phyloP scores from a whole-genome alignment of 108 stramenopile species.

The Skeletonema grethae region DNA sequence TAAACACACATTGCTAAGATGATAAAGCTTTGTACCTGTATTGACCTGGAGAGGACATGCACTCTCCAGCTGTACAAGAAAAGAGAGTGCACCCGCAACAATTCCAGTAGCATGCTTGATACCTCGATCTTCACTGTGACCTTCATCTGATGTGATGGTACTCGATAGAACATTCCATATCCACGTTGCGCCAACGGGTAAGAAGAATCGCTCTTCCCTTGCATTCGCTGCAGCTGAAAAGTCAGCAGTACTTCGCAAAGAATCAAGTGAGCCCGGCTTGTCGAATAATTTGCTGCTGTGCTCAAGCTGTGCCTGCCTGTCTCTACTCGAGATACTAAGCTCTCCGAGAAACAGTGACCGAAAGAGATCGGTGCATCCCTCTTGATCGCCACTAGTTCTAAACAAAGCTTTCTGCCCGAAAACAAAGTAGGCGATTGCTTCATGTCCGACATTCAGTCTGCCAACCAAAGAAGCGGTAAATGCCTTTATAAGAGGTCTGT shows the following conservation, averaged over 20 bases:
- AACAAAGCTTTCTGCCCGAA: constrained; percentile 57
- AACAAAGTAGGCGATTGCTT: constrained; percentile 63
- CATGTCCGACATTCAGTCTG: constrained; percentile 63
- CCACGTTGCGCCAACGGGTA: constrained; percentile 72
- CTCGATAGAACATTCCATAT: constrained; percentile 72
- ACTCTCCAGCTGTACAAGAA: constrained; percentile 62
- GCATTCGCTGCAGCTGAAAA: constrained; percentile 18
- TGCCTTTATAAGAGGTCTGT: constrained; percentile 27
- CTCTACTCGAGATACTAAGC: constrained; percentile 8
- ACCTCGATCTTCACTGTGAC: constrained; percentile 23
- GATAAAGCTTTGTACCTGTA: constrained; percentile 77
- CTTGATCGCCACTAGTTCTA: background rate
- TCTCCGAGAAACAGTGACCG: constrained; percentile 33
- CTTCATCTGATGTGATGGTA: constrained; percentile 12
- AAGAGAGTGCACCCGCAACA: constrained; percentile 43
- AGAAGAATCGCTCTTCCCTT: constrained; percentile 14
- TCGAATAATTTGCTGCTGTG: constrained; percentile 34
- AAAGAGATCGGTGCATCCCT: constrained; percentile 9
- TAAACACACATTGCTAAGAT: constrained; percentile 74
- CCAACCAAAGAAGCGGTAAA: constrained; percentile 69
- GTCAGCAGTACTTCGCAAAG: constrained; percentile 34
- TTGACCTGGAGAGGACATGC: constrained; percentile 31
- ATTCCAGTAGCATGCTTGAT: constrained; percentile 42
- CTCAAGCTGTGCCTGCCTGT: constrained; percentile 25
- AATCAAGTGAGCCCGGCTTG: constrained; percentile 12